Evolutionary conservation across 148 eudicot genomes (phyloP), one percentile per base, ranked within the genome.

Genomic region (Cornus florida): DNA sequence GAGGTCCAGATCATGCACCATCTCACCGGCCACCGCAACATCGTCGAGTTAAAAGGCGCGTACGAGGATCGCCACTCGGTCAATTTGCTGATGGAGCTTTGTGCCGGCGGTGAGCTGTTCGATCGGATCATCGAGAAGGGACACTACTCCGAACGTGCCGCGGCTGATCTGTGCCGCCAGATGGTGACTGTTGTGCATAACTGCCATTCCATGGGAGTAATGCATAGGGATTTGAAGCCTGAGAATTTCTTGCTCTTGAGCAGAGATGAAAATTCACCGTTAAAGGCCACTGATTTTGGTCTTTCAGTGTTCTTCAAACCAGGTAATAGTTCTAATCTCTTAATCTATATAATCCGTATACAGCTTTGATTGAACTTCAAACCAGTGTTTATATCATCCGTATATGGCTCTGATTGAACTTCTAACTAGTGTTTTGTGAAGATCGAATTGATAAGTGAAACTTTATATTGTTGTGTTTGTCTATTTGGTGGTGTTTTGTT

Each of bases 1-100:
- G 98, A 95, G 77, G 95, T 95, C 3, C 98, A 95, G 85, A 95
- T 95, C 77, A 95, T 95, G 99, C 97, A 93, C 77, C 97, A 95
- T 50, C 87, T 95, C 14, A 95, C 99, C 57, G 99, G 99, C 2
- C 90, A 95, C 83, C 85, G 94, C 11, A 93, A 95, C 80, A 86
- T 95, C 3, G 99, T 95, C 3, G 99, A 95, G 80, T 87, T 95
- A 1, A 86, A 90, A 39, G 97, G 94, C 0, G 95, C 93, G 0
- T 95, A 83, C 22, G 99, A 93, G 76, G 99, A 95, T 62, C 87
- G 91, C 0, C 97, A 95, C 72, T 87, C 91, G 20, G 99, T 95
- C n/a, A 89, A 95, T 73, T 69, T 95, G 43, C 83, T 95, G 1
- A 95, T 95, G 99, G 97, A 95, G 83, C 79, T 95, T 9, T 95